Evolutionary conservation across 371 early-diverging fungal species (phyloP).

Genomic region (Blakeslea trispora): DNA sequence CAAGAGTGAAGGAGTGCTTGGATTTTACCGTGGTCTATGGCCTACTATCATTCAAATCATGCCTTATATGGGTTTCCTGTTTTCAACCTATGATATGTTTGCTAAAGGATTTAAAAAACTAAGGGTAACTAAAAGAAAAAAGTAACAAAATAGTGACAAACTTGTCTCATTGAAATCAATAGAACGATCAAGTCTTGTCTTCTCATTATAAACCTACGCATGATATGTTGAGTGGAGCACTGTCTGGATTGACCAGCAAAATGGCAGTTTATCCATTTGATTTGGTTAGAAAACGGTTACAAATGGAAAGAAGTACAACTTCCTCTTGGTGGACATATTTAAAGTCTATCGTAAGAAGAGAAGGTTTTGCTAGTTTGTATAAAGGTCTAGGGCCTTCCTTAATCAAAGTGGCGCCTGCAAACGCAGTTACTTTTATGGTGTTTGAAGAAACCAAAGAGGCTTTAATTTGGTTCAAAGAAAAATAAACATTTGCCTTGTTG

Average conservation of each 20-base stretch:
- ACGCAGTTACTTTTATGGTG: constrained; percentile 87
- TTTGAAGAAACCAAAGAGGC: constrained; percentile 61
- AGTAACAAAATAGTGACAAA: not conserved
- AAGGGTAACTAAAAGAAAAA: constrained; percentile 29
- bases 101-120: constrained; percentile 46
- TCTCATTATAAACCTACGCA: constrained; percentile 43
- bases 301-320: constrained; percentile 75
- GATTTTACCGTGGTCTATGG: constrained; percentile 87
- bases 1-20: constrained; percentile 70
- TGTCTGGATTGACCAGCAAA: constrained; percentile 85
- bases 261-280: constrained; percentile 91
- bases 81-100: constrained; percentile 71
- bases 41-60: constrained; percentile 87
- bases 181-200: constrained; percentile 33
- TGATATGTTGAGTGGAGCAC: constrained; percentile 80
- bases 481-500: not conserved
- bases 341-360: constrained; percentile 63
- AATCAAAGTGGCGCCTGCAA: constrained; percentile 84
- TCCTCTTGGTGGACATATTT: constrained; percentile 57
- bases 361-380: constrained; percentile 85
- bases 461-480: constrained; percentile 35
- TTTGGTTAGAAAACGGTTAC: constrained; percentile 76
- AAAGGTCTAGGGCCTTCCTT: constrained; percentile 85
- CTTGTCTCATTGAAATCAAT: not conserved
- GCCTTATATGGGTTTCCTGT: constrained; percentile 92